phyloP scores from a whole-genome alignment of 331 rosid species.

The Rosa hybrid region DNA sequence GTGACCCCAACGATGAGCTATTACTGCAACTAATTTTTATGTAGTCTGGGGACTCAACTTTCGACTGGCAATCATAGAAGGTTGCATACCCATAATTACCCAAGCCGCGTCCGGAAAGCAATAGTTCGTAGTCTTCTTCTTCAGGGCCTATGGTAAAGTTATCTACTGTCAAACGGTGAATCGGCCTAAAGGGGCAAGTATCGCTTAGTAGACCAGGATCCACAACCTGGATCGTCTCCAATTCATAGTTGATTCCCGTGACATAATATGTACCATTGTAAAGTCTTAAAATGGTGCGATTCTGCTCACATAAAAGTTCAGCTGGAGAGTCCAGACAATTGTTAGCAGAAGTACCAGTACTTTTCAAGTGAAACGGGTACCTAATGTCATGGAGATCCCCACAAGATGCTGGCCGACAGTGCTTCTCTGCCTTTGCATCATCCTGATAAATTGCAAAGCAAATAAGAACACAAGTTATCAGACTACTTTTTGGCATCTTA shows the following conservation, averaged over 20 bases:
- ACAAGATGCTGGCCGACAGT: not conserved
- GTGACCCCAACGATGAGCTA: not conserved
- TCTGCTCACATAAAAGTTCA: not conserved
- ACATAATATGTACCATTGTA: not conserved
- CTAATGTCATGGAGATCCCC: not conserved
- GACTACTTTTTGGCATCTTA: too few species aligned
- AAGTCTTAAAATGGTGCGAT: not conserved
- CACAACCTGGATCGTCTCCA: not conserved
- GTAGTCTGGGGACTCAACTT: not conserved
- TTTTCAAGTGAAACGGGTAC: not conserved
- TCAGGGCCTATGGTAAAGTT: not conserved
- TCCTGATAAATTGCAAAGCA: too few species aligned
- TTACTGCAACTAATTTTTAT: not conserved
- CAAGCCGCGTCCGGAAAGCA: too few species aligned
- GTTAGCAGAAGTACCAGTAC: not conserved
- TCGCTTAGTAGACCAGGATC: conserved; percentile 1
- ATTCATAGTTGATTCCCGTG: not conserved
- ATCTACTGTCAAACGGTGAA: not conserved
- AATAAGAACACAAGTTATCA: too few species aligned
- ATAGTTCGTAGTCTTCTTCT: too few species aligned
- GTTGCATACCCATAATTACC: too few species aligned
- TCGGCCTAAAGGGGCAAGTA: conserved; percentile 3
- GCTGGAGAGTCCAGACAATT: not conserved
- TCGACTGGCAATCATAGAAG: not conserved
- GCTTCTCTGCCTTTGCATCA: not conserved